A percentile compares a stretch with the other conserved stretches of the same genome.
Evolutionary conservation across 306 rosid species (phyloP).

Genomic region (Cicer bijugum): DNA sequence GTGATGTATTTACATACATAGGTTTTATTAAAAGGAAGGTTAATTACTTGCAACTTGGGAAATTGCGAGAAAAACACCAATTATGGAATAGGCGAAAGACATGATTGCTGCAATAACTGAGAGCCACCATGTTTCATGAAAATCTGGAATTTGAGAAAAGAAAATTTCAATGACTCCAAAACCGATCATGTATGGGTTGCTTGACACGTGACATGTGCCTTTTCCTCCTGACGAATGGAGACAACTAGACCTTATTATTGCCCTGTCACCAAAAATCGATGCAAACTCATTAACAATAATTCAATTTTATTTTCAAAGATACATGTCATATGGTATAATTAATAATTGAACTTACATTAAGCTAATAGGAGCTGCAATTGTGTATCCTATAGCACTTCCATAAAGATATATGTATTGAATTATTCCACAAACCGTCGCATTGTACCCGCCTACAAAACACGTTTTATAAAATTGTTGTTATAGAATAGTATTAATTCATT

Average conservation of each 20-base stretch:
- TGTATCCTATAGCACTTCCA: slow-evolving; percentile 60
- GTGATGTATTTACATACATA: no score
- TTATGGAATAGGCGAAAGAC: slow-evolving; percentile 59
- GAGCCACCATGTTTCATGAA: slow-evolving; percentile 63
- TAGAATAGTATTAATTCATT: neutral
- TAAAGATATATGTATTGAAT: slow-evolving; percentile 53
- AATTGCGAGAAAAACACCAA: slow-evolving; percentile 59
- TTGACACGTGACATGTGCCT: slow-evolving; percentile 46
- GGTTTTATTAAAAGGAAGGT: no score
- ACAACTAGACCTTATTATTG: slow-evolving; percentile 50
- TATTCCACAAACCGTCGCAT: slow-evolving; percentile 47
- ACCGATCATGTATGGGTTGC: slow-evolving; percentile 48
- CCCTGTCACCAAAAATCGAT: slow-evolving; percentile 46
- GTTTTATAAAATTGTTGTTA: neutral
- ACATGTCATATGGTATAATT: neutral
- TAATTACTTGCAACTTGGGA: slow-evolving; percentile 55
- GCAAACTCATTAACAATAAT: neutral
- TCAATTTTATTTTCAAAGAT: no score
- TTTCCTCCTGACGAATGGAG: slow-evolving; percentile 42
- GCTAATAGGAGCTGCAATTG: slow-evolving; percentile 61
- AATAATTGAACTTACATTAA: slow-evolving; percentile 53
- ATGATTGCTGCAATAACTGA: slow-evolving; percentile 60
- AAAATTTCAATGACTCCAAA: slow-evolving; percentile 54
- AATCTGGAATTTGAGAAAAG: slow-evolving; percentile 60
- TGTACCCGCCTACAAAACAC: slow-evolving; percentile 49